Conservation (phyloP, 2,329 filamentous ascomycete genomes). For the Cladobotryum protrusum region DNA sequence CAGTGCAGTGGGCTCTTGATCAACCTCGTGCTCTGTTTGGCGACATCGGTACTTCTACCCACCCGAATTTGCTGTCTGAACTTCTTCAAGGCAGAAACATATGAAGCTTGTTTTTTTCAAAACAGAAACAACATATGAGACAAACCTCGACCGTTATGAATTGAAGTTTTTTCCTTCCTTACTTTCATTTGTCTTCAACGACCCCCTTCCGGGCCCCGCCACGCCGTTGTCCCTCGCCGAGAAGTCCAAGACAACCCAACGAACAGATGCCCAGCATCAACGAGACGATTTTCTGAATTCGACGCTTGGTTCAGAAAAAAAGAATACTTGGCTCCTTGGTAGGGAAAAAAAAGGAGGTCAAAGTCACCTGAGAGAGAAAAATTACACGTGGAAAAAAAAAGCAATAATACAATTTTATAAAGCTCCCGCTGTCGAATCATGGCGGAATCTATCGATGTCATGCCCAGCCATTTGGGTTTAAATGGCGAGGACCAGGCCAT, state of each 20-base stretch:
- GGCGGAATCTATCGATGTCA: slow-evolving; percentile 2
- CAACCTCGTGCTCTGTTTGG: slow-evolving; percentile 5
- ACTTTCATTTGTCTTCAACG: no score
- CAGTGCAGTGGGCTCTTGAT: neutral
- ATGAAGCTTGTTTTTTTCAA: neutral
- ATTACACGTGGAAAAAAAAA: no score
- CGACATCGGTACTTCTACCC: slow-evolving; percentile 1
- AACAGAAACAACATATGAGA: neutral
- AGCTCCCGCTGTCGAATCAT: neutral
- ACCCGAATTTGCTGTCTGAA: neutral
- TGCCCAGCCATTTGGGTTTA: slow-evolving; percentile 18
- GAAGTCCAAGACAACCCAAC: neutral
- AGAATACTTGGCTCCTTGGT: no score
- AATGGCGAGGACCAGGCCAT: slow-evolving; percentile 14
- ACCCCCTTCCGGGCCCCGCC: neutral
- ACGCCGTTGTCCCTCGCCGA: neutral
- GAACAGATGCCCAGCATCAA: neutral
- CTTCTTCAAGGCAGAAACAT: neutral
- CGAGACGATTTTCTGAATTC: neutral
- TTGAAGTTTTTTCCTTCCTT: neutral
- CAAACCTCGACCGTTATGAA: neutral
- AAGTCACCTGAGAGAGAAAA: no score
- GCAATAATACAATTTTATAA: no score
- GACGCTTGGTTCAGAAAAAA: no score
- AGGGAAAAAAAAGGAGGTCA: no score